Percentiles rank a stretch among this genome's conserved stretches.
phyloP scores from a whole-genome alignment of 495 filamentous ascomycete species.

The Penicillium longicatenatum region DNA sequence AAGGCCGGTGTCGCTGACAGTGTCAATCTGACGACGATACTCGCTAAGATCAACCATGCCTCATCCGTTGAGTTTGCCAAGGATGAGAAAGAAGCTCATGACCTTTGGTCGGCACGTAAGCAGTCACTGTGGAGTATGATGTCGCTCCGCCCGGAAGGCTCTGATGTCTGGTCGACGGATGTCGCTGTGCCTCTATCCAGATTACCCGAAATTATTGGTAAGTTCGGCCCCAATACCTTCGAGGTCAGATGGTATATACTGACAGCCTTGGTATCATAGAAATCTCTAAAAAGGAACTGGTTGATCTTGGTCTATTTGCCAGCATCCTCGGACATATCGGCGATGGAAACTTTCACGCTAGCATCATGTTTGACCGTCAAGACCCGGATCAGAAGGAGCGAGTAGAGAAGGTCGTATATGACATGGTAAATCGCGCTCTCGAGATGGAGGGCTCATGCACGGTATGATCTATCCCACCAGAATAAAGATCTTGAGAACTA shows the following conservation, averaged over 20 bases:
- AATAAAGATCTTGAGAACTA: conserved; percentile 11
- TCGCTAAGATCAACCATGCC: conserved; percentile 60
- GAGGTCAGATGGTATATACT: background rate
- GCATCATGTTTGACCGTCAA: conserved; percentile 70
- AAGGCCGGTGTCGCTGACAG: conserved; percentile 64
- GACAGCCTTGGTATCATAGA: background rate
- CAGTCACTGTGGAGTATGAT: conserved; percentile 68
- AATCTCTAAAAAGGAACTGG: conserved; percentile 72
- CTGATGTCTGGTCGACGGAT: conserved; percentile 71
- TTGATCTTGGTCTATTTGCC: conserved; percentile 76
- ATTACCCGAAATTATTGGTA: conserved; percentile 71
- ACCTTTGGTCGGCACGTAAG: conserved; percentile 85
- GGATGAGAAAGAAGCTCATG: conserved; percentile 52
- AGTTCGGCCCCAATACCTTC: background rate
- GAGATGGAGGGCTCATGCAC: conserved; percentile 94
- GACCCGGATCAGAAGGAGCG: conserved; percentile 56
- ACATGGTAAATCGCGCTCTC: conserved; percentile 79
- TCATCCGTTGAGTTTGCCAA: conserved; percentile 77
- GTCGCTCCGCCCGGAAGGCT: conserved; percentile 51
- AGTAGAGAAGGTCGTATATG: conserved; percentile 74
- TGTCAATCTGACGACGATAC: conserved; percentile 63
- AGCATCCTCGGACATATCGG: conserved; percentile 80
- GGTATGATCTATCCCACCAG: conserved; percentile 33
- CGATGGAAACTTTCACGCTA: conserved; percentile 88
- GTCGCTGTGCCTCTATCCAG: conserved; percentile 83